Percentiles rank a stretch among this genome's conserved stretches.
Conservation (phyloP, 2,329 filamentous ascomycete species). For the Immersiporthe knoxdaviesiana region DNA sequence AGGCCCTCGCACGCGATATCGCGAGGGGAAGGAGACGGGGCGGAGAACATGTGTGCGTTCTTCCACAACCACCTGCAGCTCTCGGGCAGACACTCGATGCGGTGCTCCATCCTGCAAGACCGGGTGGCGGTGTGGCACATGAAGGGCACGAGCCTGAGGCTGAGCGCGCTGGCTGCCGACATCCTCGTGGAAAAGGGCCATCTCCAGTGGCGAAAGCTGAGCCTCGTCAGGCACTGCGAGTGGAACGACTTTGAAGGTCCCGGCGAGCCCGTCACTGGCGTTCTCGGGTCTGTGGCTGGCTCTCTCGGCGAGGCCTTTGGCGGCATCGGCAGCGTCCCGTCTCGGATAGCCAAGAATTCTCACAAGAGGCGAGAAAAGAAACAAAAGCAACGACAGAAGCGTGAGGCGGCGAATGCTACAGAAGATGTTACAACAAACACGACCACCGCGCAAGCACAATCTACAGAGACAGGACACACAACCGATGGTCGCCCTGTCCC, state of each 20-base stretch:
- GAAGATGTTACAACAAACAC: neutral
- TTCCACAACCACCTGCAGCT: conserved; percentile 66
- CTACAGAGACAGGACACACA: conserved; percentile 31
- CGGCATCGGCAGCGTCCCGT: conserved; percentile 68
- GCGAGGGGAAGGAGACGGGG: conserved; percentile 68
- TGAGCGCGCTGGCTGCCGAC: conserved; percentile 68
- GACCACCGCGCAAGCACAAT: conserved; percentile 23
- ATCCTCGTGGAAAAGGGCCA: conserved; percentile 64
- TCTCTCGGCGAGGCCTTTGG: conserved; percentile 61
- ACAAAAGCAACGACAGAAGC: conserved; percentile 35
- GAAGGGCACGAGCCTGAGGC: conserved; percentile 60
- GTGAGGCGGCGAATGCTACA: conserved; percentile 19
- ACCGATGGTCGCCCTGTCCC: conserved; percentile 15
- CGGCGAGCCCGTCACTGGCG: conserved; percentile 71
- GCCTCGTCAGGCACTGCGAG: conserved; percentile 67
- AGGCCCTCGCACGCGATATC: conserved; percentile 64
- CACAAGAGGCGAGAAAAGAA: conserved; percentile 55
- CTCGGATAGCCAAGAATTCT: conserved; percentile 61
- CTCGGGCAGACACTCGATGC: conserved; percentile 56
- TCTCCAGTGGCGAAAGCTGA: conserved; percentile 65
- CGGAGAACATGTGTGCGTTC: conserved; percentile 67
- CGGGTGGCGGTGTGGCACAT: conserved; percentile 68
- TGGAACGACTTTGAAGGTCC: conserved; percentile 81
- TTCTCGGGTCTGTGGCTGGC: conserved; percentile 63
- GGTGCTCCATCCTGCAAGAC: conserved; percentile 67